Conservation (phyloP, 2,329 filamentous ascomycete species). For the Neonectria faginata region DNA sequence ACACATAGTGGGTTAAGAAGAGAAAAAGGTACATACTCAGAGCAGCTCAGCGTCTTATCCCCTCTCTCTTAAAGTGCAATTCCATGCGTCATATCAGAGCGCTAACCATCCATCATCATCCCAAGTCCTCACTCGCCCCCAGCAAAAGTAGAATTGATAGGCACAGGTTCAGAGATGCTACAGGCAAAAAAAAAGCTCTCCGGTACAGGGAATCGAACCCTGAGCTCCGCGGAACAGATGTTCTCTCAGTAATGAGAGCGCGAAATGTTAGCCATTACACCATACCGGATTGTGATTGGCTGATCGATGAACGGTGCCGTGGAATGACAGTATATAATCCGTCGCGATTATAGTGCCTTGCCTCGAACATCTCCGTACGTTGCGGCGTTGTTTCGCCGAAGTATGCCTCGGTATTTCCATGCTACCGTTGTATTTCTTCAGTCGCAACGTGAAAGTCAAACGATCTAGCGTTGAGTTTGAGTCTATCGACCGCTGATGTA, state of each 20-base stretch:
- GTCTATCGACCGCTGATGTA: not conserved
- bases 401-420: not conserved
- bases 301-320: not conserved
- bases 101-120: too few relatives aligned
- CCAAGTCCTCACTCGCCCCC: too few relatives aligned
- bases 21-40: too few relatives aligned
- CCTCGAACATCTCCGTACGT: not conserved
- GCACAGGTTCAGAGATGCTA: not conserved
- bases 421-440: not conserved
- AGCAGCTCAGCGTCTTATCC: too few relatives aligned
- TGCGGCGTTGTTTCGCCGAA: not conserved
- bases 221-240: constrained; percentile 27
- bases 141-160: not conserved
- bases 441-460: too few relatives aligned
- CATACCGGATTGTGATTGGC: constrained; percentile 29
- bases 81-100: too few relatives aligned
- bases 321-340: not conserved
- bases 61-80: too few relatives aligned
- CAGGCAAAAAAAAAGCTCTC: constrained; percentile 16
- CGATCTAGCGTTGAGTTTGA: not conserved
- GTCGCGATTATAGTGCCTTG: too few relatives aligned
- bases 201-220: constrained; percentile 34
- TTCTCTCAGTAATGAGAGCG: constrained; percentile 47
- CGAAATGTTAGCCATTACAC: constrained; percentile 52
- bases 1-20: too few relatives aligned